These are phyloP conservation scores for Phytophthora foliorum DNA, from an alignment of 352 stramenopile species.

Conservation along the genomic window DNA sequence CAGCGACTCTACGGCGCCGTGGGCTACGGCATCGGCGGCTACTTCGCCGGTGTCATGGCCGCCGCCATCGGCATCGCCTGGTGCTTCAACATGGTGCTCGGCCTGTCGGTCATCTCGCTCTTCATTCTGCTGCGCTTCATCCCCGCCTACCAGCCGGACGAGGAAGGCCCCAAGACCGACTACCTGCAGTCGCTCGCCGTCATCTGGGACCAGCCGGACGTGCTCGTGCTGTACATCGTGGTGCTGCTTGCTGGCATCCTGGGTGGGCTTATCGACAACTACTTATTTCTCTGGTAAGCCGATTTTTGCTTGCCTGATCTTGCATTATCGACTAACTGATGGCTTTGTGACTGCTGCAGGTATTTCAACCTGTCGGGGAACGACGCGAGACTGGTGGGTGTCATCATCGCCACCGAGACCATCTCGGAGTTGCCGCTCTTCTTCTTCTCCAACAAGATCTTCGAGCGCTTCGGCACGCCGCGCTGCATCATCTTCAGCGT, in stretches of 20 bases:
- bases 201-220: slow-evolving; percentile 63
- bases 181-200: slow-evolving; percentile 53
- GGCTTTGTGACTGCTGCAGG: slow-evolving; percentile 6
- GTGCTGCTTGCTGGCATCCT: slow-evolving; percentile 74
- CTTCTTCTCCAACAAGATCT: slow-evolving; percentile 79
- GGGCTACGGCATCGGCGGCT: slow-evolving; percentile 73
- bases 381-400: slow-evolving; percentile 68
- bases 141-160: slow-evolving; percentile 48
- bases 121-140: slow-evolving; percentile 66
- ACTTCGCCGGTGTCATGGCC: slow-evolving; percentile 70
- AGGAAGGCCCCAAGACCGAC: slow-evolving; percentile 38
- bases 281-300: slow-evolving; percentile 63
- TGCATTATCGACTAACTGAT: not conserved
- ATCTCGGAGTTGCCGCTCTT: slow-evolving; percentile 80
- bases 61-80: slow-evolving; percentile 73
- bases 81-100: slow-evolving; percentile 84
- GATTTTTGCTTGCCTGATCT: no score
- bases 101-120: slow-evolving; percentile 62
- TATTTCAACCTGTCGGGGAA: slow-evolving; percentile 79
- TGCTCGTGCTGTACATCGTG: slow-evolving; percentile 73
- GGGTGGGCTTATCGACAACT: slow-evolving; percentile 72
- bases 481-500: slow-evolving; percentile 63
- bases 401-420: slow-evolving; percentile 76
- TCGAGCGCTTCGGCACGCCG: slow-evolving; percentile 64
- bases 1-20: slow-evolving; percentile 78